Evolutionary conservation across 805 yeast genomes (phyloP), one percentile per base, ranked within the genome.

Genomic region (Wickerhamiella azyma): DNA sequence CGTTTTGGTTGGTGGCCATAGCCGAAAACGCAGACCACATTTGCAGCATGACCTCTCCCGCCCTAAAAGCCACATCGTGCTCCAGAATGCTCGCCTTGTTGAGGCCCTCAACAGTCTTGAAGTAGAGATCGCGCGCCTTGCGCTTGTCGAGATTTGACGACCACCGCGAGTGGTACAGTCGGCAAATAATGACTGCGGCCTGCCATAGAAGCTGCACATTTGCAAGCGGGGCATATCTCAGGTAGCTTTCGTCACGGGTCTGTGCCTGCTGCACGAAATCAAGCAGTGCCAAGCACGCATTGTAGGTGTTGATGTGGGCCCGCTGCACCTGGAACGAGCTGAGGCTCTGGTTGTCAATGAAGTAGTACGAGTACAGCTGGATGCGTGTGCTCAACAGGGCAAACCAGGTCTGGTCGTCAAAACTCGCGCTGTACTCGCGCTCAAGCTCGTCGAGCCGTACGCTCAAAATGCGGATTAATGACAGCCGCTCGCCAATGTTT

Each of bases 21-120:
- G 80, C 71, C 43, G 80, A 74, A 62, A 83, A 83, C 49, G 86
- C 69, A 49, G 81, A 84, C 98, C 98, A 89, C 68, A 86, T 79
- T 58, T 86, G 86, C 56, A 82, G 75, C 92, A 92, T 85, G 49
- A 92, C 85, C 8, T 95, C 96, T 39, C 94, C 79, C 0, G 94
- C 83, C 53, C 97, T 73, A 60, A 84, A 85, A 0, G 96, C 85
- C 70, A 92, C 79, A 59, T 89, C 98, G 63, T 88, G 92, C 55
- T 85, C 85, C 55, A 85, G 68, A 26, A 89, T 80, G 0, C 96
- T 85, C 0, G 95, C 94, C 49, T 77, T 77, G 48, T 77, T 73
- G 1, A 92, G 77, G 39, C 83, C 55, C 37, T 57, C 59, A 9
- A 59, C 55, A 8, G 58, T 47, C 30, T 48, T 49, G 33, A 55